Base-by-base conservation (phyloP, 306 rosid genomes). In the Spatholobus suberectus region DNA sequence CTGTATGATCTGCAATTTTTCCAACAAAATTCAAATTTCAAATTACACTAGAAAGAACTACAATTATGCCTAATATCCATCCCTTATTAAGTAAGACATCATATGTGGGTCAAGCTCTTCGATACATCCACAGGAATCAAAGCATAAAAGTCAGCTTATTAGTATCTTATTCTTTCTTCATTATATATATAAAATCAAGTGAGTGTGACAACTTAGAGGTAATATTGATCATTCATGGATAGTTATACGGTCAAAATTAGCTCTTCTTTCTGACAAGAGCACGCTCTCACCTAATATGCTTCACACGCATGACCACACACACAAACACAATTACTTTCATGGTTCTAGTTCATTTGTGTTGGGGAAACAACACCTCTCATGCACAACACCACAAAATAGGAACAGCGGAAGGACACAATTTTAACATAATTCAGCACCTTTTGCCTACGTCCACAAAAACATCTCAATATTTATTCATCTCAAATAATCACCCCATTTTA, bases 1-100 rank as follows among this genome's bases (percentile, higher is more conserved):
- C 37, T 79, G 82, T 67, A 90, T 62, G 34, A 89, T 76, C 95
- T 90, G 90, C 86, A 76, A 84, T 78, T 83, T 82, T 73, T 61
- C 41, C 47, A 73, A 80, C 41, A 51, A 57, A 72, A 71, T 74
- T 70, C 29, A 69, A 66, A 67, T 75, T 76, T 74, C 47, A 26
- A 74, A 66, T 41, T 6, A 72, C 23, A 52, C 51, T 6, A 70
- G 21, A 63, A 72, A 73, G 20, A 52, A 41, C 24, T 40, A 71
- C 14, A 72, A 38, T 71, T 77, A 69, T 51, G 77, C 85, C 94
- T 84, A 68, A 79, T 71, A 51, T 85, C 91, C 87, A 40, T 15
- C 62, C 54, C 78, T 5, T 82, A 17, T 43, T 17, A 72, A 49
- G 46, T 63, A 26, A 65, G 58, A 52, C 26, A 35, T 24, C 40